Base-by-base conservation (phyloP, 768 basidiomycete genomes). In the Dioszegia hungarica region DNA sequence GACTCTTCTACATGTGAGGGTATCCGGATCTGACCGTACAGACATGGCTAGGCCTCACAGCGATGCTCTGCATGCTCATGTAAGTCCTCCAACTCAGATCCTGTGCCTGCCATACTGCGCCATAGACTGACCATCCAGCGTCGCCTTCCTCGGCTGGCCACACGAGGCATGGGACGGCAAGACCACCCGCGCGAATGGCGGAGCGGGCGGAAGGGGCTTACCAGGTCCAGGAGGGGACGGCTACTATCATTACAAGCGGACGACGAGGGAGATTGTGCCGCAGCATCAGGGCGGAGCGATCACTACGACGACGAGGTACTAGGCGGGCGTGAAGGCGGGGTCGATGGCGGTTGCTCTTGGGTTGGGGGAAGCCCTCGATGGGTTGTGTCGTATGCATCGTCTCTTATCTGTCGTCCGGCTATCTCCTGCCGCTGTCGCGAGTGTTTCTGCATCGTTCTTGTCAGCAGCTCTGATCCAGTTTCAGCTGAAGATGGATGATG, bases 171-270 rank as follows among this genome's bases (percentile, higher is more conserved):
- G 72, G 63, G 73, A 72, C 44, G 68, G 72, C 24, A 45, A 55
- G 17, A 52, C 59, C 17, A 67, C 66, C 19, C 41, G 47, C 22
- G 62, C 60, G n/a, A 53, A 49, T n/a, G 63, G 63, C 20, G 68
- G 66, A 0, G 60, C 25, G 12, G 67, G 63, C 5, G 49, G 22
- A 1, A 31, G 66, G 50, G 66, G 66, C 31, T 33, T 67, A 5
- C 70, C 67, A 19, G 59, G 47, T 19, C 70, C 67, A 19, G 59
- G 46, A 17, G 49, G 44, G 22, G 59, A 74, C 51, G 69, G 70
- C 25, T 76, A 74, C 51, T 76, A 76, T 45, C 73, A 74, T 52
- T 73, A 76, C 63, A 72, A 74, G 56, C 67, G 73, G 33, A 73
- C 75, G 17, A 72, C 70, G n/a, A 55, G 75, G 36, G 75, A 76